Evolutionary conservation across 345 rosid species (phyloP), one percentile per base, ranked within the genome.

Genomic region (Populus deltoides): DNA sequence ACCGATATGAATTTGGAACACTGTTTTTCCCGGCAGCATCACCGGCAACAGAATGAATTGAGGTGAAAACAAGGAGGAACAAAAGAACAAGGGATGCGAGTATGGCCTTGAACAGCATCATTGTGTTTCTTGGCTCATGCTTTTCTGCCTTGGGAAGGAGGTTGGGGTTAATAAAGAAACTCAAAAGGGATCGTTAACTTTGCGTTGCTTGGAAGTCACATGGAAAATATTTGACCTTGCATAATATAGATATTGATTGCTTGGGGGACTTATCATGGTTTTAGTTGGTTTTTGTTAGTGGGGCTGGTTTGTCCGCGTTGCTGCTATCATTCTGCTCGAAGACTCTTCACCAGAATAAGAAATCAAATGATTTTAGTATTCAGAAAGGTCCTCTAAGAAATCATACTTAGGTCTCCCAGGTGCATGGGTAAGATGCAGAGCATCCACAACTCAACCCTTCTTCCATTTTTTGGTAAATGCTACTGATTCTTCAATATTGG

Each of bases 131-230:
- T 24, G 73, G 49, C 43, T 69, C 36, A 31, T 41, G 55, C 25
- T 15, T 53, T 41, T 69, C 55, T 66, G 45, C 9, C 59, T 17
- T 6, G 12, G 70, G 17, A n/a, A 3, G 74, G 70, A 18, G 41
- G 20, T 7, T 27, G 39, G 66, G 49, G 41, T 16, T 17, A 6
- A 33, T 73, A 70, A 69, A 77, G 51, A 55, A 53, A n/a, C 41
- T 31, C 53, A 66, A 79, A 78, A 73, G 70, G 41, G 72, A 27
- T 12, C 3, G 31, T 13, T 68, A 57, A 31, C 83, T 85, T 84
- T 81, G 79, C 83, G 79, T 85, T 79, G 77, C 72, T 70, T 70
- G 36, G 74, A 77, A 79, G 82, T 81, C 75, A 81, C 85, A 70
- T 29, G 20, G 66, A 45, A 25, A 77, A 53, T 8, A 75, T 75